phyloP scores from a whole-genome alignment of 106 monocot species.

The Dendrobium catenatum region DNA sequence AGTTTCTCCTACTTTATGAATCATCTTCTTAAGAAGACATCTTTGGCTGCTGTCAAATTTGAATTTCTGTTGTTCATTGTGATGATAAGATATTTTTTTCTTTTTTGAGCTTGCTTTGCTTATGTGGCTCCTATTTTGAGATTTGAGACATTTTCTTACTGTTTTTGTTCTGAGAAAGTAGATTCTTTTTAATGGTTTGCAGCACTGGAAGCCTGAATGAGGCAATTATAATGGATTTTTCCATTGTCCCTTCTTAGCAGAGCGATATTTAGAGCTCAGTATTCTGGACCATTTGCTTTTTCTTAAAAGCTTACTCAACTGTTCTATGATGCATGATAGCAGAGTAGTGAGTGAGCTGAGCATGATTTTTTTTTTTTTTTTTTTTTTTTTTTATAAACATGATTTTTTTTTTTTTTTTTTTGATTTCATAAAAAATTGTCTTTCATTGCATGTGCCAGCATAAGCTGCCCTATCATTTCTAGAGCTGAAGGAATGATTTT shows the following conservation, averaged over 20 bases:
- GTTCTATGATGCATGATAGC: too few species aligned
- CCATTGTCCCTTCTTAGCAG: neutral
- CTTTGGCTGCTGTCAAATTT: neutral
- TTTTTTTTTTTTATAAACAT: too few species aligned
- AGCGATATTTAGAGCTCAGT: too few species aligned
- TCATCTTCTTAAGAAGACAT: neutral
- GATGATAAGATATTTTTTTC: neutral
- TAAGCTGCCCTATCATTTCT: too few species aligned
- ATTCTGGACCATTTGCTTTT: too few species aligned
- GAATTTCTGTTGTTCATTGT: neutral
- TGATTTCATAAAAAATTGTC: too few species aligned
- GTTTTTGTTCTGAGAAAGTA: neutral
- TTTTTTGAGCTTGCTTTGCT: neutral
- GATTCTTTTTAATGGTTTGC: neutral
- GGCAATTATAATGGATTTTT: neutral
- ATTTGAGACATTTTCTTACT: neutral
- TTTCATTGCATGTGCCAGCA: too few species aligned
- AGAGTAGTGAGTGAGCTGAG: too few species aligned
- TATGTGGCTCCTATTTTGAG: neutral
- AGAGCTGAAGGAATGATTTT: too few species aligned
- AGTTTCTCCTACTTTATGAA: neutral
- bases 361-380: too few species aligned
- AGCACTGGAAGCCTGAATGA: neutral
- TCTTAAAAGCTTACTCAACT: too few species aligned
- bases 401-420: too few species aligned